Conservation (phyloP, 805 yeast genomes). For the Ogataea dorogensis region DNA sequence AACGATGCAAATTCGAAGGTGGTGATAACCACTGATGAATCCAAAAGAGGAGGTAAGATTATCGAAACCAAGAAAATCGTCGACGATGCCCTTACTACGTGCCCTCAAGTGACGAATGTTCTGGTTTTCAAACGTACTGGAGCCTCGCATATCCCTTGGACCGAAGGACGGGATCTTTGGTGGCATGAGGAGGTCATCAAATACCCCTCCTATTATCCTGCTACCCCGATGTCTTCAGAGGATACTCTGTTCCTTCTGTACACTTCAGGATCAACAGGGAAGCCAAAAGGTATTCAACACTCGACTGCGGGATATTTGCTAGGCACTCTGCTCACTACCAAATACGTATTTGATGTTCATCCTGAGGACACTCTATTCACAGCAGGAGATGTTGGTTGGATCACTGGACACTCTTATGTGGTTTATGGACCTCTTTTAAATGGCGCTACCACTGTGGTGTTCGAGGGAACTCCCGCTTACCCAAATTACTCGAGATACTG, state of each 20-base stretch:
- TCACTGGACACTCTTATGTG: conserved; percentile 83
- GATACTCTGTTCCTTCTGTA: conserved; percentile 78
- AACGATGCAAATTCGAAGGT: conserved; percentile 69
- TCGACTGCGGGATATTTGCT: conserved; percentile 76
- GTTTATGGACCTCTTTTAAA: conserved; percentile 75
- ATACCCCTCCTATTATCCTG: conserved; percentile 68
- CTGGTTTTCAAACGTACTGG: conserved; percentile 76
- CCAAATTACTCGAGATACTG: conserved; percentile 79
- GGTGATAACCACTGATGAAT: conserved; percentile 79
- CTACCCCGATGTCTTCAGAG: conserved; percentile 73
- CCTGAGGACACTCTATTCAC: conserved; percentile 74
- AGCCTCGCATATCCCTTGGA: conserved; percentile 48
- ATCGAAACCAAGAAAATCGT: conserved; percentile 79
- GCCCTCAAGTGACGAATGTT: conserved; percentile 68
- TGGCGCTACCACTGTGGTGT: conserved; percentile 78
- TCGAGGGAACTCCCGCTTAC: conserved; percentile 86
- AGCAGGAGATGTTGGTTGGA: conserved; percentile 92
- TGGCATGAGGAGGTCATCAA: conserved; percentile 72
- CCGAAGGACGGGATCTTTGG: conserved; percentile 64
- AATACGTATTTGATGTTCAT: conserved; percentile 75
- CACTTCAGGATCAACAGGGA: conserved; percentile 86
- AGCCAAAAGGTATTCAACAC: conserved; percentile 85
- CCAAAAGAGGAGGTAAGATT: conserved; percentile 78
- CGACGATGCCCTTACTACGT: conserved; percentile 69
- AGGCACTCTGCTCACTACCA: conserved; percentile 71